Evolutionary conservation across 306 rosid genomes (phyloP), one percentile per base, ranked within the genome.

Genomic region (Alnus rubra): DNA sequence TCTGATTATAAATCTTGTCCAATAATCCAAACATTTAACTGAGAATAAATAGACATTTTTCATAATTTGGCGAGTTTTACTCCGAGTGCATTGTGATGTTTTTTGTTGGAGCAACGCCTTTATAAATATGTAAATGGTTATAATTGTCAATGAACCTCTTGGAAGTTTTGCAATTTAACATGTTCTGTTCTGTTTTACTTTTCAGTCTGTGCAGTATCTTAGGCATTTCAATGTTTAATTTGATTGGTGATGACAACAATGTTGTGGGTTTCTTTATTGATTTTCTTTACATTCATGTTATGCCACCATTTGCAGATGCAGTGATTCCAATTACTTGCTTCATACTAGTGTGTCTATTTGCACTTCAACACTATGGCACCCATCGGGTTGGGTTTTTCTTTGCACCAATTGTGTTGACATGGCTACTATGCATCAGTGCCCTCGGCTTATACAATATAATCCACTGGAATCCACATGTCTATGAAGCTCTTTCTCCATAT

Each of bases 291-390:
- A 37, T 42, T 74, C 42, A 76, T 69, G 2, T 14, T 56, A 23
- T 82, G 71, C 55, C 71, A 18, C 83, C 28, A 71, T 56, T 74
- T 91, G 88, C 97, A 96, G 99, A 96, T 82, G 99, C 98, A 9
- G 99, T 96, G 81, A 87, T 91, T 84, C 98, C 98, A 15, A 93
- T 96, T 77, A 91, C 97, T 77, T 93, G 98, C 86, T 85, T 96
- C 88, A 93, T 96, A 83, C 79, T 96, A 82, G 87, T 96, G 82
- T 93, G 98, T 85, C 86, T 96, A 80, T 96, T 96, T 86, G 97
- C 98, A n/a, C 97, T 96, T 63, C 99, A 96, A 81, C 99, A 96
- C 85, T 96, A 96, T 68, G 99, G 99, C 59, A 96, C 98, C n/a
- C 98, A 96, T 85, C 89, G 92, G 48, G 93, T 96, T 23, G 99